Evolutionary conservation across 257 asterid species (phyloP).

Genomic region (Phtheirospermum japonicum): DNA sequence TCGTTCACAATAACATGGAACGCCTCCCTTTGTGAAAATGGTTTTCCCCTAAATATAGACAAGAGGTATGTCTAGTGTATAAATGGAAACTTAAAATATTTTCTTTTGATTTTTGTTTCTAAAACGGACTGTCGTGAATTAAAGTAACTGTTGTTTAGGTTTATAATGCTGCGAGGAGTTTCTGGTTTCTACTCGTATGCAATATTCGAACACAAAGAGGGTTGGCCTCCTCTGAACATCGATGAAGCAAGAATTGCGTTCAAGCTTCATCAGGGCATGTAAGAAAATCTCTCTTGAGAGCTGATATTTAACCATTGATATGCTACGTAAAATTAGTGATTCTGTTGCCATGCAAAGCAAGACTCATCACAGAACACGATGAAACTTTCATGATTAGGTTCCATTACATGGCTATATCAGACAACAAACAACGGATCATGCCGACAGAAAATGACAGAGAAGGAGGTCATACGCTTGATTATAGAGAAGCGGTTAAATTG

Average conservation of each 20-base stretch:
- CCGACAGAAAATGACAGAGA: slow-evolving; percentile 50
- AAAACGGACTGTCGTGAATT: background rate
- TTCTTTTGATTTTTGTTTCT: background rate
- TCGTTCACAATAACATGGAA: too few species aligned
- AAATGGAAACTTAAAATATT: too few species aligned
- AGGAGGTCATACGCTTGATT: slow-evolving; percentile 45
- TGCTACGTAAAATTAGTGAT: too few species aligned
- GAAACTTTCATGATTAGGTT: slow-evolving; percentile 53
- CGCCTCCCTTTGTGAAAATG: too few species aligned
- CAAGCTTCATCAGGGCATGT: slow-evolving; percentile 48
- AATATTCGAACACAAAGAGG: slow-evolving; percentile 57
- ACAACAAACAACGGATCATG: slow-evolving; percentile 55
- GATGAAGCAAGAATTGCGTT: slow-evolving; percentile 64
- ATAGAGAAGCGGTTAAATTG: slow-evolving; percentile 59
- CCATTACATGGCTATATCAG: slow-evolving; percentile 69
- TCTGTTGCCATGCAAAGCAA: too few species aligned
- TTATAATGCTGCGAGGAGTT: slow-evolving; percentile 55
- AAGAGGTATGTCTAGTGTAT: too few species aligned
- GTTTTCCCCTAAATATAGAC: too few species aligned
- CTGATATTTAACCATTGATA: too few species aligned
- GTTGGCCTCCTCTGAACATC: slow-evolving; percentile 70
- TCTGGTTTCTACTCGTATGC: slow-evolving; percentile 73
- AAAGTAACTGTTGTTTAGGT: slow-evolving; percentile 26
- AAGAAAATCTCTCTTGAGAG: too few species aligned
- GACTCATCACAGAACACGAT: too few species aligned